Evolutionary conservation across 2,329 filamentous ascomycete species (phyloP).

Genomic region (Fusarium lyarnte): DNA sequence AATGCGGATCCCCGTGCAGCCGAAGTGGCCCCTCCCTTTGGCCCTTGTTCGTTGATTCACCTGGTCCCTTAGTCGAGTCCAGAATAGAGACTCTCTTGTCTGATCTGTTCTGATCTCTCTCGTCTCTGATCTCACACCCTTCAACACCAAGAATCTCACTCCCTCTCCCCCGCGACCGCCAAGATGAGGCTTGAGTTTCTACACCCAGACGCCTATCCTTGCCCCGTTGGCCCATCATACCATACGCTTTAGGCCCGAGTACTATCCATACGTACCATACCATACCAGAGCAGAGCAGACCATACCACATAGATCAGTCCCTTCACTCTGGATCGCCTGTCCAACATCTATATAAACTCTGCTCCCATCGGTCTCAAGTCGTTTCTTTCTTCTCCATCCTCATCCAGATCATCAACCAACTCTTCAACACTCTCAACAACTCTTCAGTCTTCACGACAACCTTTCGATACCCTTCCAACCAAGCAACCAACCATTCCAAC

Average conservation of each 20-base stretch:
- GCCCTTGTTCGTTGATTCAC: conserved; percentile 7
- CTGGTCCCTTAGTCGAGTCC: conserved; percentile 8
- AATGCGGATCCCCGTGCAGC: conserved; percentile 44
- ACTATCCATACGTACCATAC: conserved; percentile 26
- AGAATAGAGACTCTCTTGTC: conserved; percentile 21
- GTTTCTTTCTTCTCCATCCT: conserved; percentile 40
- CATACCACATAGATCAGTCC: conserved; percentile 21
- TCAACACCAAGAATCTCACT: conserved; percentile 16
- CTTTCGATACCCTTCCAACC: conserved; percentile 33
- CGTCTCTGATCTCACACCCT: conserved; percentile 27
- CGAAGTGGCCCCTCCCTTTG: conserved; percentile 39
- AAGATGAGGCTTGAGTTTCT: conserved; percentile 39
- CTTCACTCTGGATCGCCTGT: conserved; percentile 32
- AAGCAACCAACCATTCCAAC: conserved; percentile 19
- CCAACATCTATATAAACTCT: conserved; percentile 44
- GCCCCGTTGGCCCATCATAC: conserved; percentile 42
- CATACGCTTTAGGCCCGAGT: conserved; percentile 42
- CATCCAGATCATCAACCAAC: conserved; percentile 43
- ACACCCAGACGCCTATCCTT: conserved; percentile 37
- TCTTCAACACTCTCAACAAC: conserved; percentile 33
- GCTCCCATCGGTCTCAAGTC: conserved; percentile 35
- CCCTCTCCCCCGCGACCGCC: conserved; percentile 41
- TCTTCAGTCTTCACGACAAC: conserved; percentile 36
- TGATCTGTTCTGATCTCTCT: conserved; percentile 27
- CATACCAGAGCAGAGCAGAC: not conserved